Evolutionary conservation across 495 filamentous ascomycete genomes (phyloP).

Genomic region (Rhypophila decipiens): DNA sequence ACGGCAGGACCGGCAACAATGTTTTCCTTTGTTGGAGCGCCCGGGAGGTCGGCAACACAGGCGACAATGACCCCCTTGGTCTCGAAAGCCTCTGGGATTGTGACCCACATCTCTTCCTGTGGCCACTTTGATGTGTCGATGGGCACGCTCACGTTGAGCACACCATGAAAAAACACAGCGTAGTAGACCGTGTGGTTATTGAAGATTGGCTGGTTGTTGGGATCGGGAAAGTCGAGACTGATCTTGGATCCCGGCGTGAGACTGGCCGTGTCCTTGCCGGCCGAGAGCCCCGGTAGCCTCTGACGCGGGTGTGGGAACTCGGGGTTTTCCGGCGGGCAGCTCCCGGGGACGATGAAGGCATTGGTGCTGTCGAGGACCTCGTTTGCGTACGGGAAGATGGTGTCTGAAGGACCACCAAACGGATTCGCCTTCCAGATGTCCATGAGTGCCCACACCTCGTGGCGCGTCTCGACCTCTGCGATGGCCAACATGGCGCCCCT

Average conservation of each 20-base stretch:
- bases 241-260: conserved; percentile 39
- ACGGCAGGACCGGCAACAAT: conserved; percentile 34
- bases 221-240: conserved; percentile 32
- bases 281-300: conserved; percentile 33
- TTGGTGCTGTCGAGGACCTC: conserved; percentile 48
- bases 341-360: conserved; percentile 40
- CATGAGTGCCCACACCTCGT: conserved; percentile 46
- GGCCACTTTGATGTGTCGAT: conserved; percentile 31
- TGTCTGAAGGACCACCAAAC: conserved; percentile 45
- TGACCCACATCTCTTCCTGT: conserved; percentile 25
- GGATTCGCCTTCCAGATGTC: conserved; percentile 45
- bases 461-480: conserved; percentile 42
- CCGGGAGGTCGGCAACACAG: conserved; percentile 35
- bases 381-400: conserved; percentile 48
- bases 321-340: conserved; percentile 45
- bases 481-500: conserved; percentile 44
- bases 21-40: conserved; percentile 41
- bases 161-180: conserved; percentile 47
- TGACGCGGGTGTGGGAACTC: conserved; percentile 42
- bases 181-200: conserved; percentile 35
- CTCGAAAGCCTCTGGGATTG: conserved; percentile 41
- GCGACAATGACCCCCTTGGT: conserved; percentile 42
- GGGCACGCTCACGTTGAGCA: conserved; percentile 38
- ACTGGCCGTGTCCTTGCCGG: conserved; percentile 28
- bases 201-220: conserved; percentile 36